Evolutionary conservation across 306 rosid species (phyloP).

Genomic region (Cucurbita argyrosperma): DNA sequence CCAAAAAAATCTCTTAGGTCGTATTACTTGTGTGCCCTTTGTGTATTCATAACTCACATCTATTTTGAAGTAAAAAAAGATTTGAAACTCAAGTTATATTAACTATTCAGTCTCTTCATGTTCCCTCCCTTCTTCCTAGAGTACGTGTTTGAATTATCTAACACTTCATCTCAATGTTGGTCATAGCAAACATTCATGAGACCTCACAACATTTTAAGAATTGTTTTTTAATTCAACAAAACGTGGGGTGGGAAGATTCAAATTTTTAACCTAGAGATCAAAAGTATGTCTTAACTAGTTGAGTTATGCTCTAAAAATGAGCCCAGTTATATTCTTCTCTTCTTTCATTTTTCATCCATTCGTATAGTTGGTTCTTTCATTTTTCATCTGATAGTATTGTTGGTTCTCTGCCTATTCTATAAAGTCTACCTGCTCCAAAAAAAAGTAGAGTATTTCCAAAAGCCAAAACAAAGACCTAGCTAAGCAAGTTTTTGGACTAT

Average conservation of each 20-base stretch:
- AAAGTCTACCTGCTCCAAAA: background rate
- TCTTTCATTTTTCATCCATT: background rate
- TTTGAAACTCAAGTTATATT: background rate
- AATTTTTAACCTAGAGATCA: background rate
- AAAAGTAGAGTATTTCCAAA: too few relatives aligned
- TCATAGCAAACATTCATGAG: background rate
- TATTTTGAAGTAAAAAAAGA: background rate
- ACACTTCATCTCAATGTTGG: background rate
- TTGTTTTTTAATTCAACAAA: background rate
- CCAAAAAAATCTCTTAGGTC: too few relatives aligned
- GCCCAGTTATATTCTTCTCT: background rate
- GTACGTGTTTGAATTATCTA: background rate
- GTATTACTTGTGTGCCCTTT: background rate
- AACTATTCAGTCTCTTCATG: background rate
- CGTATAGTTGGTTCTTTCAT: background rate
- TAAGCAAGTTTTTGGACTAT: background rate
- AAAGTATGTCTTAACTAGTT: background rate
- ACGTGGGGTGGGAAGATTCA: background rate
- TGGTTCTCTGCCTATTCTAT: background rate
- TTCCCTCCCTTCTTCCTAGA: background rate
- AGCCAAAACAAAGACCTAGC: background rate
- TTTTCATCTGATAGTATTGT: background rate
- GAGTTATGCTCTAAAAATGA: background rate
- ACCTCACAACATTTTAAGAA: background rate
- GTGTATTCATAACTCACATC: background rate